Evolutionary conservation across 305 asterid species (phyloP).

Genomic region (Solanum hybrid): DNA sequence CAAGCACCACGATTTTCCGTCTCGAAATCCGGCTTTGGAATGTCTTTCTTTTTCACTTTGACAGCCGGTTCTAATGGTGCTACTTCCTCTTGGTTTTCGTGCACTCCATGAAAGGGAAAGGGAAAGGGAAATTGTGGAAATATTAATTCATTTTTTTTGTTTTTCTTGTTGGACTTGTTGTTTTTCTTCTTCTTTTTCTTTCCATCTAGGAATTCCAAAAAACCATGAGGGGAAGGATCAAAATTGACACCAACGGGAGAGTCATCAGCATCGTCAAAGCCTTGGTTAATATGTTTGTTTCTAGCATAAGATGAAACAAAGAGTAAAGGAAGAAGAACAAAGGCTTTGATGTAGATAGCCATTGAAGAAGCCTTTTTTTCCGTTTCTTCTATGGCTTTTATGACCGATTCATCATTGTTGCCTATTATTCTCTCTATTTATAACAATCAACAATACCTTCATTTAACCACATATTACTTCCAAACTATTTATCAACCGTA

Average conservation of each 20-base stretch:
- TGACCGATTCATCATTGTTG: background rate
- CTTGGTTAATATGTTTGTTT: background rate
- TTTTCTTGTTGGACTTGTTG: background rate
- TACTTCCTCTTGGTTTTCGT: background rate
- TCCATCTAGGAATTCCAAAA: background rate
- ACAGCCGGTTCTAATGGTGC: background rate
- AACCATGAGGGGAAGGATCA: background rate
- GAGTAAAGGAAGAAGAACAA: conserved; percentile 16
- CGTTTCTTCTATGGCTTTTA: background rate
- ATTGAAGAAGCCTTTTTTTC: conserved; percentile 10
- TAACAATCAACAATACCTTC: background rate
- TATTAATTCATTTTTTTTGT: background rate
- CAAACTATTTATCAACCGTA: background rate
- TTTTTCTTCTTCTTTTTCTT: background rate
- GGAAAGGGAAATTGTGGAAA: background rate
- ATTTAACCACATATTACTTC: background rate
- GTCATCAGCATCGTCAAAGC: background rate
- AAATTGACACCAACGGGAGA: background rate
- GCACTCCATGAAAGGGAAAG: background rate
- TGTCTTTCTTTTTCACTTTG: background rate
- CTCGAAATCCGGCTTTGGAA: conserved; percentile 4
- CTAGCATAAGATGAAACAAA: conserved; percentile 6
- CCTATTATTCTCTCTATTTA: background rate
- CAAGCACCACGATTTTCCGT: conserved; percentile 32
- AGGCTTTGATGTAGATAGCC: conserved; percentile 1